Evolutionary conservation across 2,329 filamentous ascomycete genomes (phyloP).

Genomic region (Cordyceps pruinosa): DNA sequence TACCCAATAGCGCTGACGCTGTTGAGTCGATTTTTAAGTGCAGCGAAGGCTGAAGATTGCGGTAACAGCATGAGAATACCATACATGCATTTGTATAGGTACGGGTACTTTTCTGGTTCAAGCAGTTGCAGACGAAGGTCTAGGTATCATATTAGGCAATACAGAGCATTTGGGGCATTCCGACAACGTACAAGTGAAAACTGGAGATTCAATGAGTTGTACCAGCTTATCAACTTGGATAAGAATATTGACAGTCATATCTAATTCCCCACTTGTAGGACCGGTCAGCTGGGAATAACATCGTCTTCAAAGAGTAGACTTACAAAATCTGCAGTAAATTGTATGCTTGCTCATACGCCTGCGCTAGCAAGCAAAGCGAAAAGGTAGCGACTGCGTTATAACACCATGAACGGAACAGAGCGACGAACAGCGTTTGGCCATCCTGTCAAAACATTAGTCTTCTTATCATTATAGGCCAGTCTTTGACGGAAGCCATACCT

Average conservation of each 20-base stretch:
- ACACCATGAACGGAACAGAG: constrained; percentile 94
- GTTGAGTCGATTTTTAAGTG: constrained; percentile 91
- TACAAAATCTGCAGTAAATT: constrained; percentile 93
- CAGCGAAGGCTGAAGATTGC: constrained; percentile 93
- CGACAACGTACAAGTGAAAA: constrained; percentile 76
- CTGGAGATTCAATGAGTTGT: constrained; percentile 90
- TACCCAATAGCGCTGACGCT: constrained; percentile 97
- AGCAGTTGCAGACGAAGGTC: constrained; percentile 90
- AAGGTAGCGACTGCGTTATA: constrained; percentile 98
- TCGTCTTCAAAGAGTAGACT: constrained; percentile 21
- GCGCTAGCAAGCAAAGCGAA: constrained; percentile 86
- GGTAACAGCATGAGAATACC: constrained; percentile 96
- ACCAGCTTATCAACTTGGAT: constrained; percentile 99
- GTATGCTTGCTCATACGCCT: constrained; percentile 97
- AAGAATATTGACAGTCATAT: constrained; percentile 98
- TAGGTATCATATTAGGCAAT: constrained; percentile 28
- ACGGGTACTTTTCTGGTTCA: constrained; percentile 89
- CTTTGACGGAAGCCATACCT: constrained; percentile 38
- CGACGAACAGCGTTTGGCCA: constrained; percentile 90
- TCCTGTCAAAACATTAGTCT: constrained; percentile 46
- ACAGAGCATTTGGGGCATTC: not conserved
- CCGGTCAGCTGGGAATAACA: not conserved
- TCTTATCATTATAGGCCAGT: not conserved
- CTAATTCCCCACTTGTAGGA: constrained; percentile 71
- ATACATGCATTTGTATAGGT: constrained; percentile 96